Conservation (phyloP, 202 grass and related monocot species). For the Bolboschoenoplectus hybrid region DNA sequence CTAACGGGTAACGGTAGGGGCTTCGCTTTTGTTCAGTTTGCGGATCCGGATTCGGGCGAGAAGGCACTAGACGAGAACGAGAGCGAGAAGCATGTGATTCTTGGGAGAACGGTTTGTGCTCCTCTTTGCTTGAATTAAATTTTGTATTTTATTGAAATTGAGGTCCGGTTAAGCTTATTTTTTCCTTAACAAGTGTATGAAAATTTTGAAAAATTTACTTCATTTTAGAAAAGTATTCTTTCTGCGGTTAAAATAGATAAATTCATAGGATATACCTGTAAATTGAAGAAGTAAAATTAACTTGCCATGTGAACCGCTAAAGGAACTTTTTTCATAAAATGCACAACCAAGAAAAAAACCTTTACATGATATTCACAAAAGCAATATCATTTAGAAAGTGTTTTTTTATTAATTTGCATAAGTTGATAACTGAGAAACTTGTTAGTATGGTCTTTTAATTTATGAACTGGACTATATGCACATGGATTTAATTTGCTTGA, state of each 20-base stretch:
- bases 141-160: neutral
- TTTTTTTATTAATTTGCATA: neutral
- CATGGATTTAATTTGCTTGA: neutral
- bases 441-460: neutral
- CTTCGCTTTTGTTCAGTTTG: slow-evolving; percentile 90
- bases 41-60: slow-evolving; percentile 50
- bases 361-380: neutral
- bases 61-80: slow-evolving; percentile 66
- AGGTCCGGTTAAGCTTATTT: too few species aligned
- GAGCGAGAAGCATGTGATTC: slow-evolving; percentile 56
- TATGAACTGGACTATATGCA: neutral
- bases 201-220: neutral
- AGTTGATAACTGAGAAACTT: neutral
- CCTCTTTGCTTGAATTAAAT: neutral
- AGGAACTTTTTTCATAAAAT: neutral
- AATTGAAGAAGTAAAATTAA: neutral
- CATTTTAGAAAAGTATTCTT: neutral
- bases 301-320: too few species aligned
- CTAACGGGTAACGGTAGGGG: slow-evolving; percentile 68
- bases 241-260: neutral
- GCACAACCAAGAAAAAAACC: neutral
- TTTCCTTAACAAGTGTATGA: neutral
- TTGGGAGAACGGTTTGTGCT: slow-evolving; percentile 58
- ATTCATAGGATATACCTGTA: neutral
- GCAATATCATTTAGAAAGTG: neutral